phyloP scores from a whole-genome alignment of 164 flowering plant genomes.

The Umbilicus rupestris region DNA sequence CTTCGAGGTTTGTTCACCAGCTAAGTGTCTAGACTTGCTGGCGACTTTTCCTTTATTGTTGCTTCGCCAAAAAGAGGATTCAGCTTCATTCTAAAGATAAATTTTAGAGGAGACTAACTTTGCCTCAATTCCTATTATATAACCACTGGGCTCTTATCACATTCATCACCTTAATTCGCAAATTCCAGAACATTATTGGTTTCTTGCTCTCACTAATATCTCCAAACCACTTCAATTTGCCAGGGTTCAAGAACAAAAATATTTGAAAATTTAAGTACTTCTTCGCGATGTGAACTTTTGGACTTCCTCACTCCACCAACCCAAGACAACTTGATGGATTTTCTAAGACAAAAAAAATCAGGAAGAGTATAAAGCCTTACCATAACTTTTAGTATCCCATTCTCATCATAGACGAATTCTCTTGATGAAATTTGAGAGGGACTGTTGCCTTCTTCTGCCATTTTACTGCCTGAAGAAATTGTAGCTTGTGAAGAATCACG shows the following conservation, averaged over 20 bases:
- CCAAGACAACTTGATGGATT: background rate
- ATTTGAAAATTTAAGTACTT: background rate
- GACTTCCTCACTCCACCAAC: background rate
- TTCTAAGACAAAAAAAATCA: background rate
- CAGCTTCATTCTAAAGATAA: too few species aligned
- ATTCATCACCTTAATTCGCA: too few species aligned
- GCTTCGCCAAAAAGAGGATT: too few species aligned
- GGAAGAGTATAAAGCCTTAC: slow-evolving; percentile 31
- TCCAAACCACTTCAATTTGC: background rate
- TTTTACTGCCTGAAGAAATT: slow-evolving; percentile 44
- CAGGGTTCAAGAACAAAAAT: background rate
- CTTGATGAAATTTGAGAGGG: slow-evolving; percentile 62
- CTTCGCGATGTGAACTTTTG: background rate
- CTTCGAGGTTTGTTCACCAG: too few species aligned
- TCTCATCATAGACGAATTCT: slow-evolving; percentile 69
- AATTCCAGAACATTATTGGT: too few species aligned
- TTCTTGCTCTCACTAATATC: background rate
- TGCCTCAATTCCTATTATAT: too few species aligned
- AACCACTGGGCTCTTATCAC: too few species aligned
- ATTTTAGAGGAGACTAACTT: too few species aligned
- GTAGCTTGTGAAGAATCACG: slow-evolving; percentile 72
- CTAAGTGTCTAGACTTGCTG: too few species aligned
- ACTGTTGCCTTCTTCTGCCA: slow-evolving; percentile 67
- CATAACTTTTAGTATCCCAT: slow-evolving; percentile 95
- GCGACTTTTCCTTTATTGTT: too few species aligned